Evolutionary conservation across 352 stramenopile species (phyloP).

Genomic region (Globisporangium camurandrum): DNA sequence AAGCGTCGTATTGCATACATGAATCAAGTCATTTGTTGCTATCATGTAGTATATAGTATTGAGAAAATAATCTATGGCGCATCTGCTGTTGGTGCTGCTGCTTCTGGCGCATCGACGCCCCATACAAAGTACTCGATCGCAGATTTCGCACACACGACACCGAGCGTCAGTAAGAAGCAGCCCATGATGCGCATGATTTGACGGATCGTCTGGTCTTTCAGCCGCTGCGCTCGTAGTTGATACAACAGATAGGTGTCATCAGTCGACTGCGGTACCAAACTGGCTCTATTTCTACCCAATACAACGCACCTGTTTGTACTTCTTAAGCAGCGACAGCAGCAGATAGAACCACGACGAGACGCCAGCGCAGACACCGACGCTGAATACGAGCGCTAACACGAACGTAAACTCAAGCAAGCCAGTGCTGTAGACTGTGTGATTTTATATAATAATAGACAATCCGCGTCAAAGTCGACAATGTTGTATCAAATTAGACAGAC

Average conservation of each 20-base stretch:
- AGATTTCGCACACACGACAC: conserved; percentile 77
- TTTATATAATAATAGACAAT: not conserved
- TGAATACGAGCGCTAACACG: conserved; percentile 80
- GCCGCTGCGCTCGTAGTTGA: too few relatives aligned
- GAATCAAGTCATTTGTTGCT: not conserved
- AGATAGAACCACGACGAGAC: conserved; percentile 88
- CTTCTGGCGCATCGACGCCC: too few relatives aligned
- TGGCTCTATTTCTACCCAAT: too few relatives aligned
- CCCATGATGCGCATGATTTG: conserved; percentile 81
- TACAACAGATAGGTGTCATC: too few relatives aligned
- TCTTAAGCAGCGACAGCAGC: conserved; percentile 77
- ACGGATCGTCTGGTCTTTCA: conserved; percentile 82
- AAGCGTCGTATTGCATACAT: not conserved
- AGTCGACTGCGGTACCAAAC: too few relatives aligned
- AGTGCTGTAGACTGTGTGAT: conserved; percentile 69
- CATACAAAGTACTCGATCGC: conserved; percentile 80
- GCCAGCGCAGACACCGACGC: conserved; percentile 69
- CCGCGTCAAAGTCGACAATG: not conserved
- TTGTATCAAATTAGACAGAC: not conserved
- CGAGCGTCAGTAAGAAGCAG: conserved; percentile 75
- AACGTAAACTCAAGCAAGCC: conserved; percentile 84
- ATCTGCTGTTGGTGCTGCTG: conserved; percentile 18
- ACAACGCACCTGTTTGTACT: conserved; percentile 85
- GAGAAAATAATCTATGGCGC: not conserved
- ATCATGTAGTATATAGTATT: too few relatives aligned